Evolutionary conservation across 2,329 filamentous ascomycete genomes (phyloP).

Genomic region (Rutstroemia sp.): DNA sequence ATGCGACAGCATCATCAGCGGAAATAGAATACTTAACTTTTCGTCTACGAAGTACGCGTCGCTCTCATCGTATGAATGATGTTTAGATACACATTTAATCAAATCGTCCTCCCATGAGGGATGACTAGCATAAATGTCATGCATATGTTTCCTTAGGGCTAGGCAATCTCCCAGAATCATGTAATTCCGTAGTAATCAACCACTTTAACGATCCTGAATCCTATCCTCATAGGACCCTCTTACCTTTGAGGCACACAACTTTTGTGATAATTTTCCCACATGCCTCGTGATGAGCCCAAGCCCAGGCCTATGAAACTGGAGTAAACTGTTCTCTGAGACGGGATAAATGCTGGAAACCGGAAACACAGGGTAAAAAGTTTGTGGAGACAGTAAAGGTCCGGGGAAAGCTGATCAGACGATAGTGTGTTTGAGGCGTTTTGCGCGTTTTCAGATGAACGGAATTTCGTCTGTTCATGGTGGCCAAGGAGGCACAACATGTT

Average conservation of each 20-base stretch:
- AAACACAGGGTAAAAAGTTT: not conserved
- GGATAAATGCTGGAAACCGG: not conserved
- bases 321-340: too few species aligned
- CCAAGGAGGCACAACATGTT: too few species aligned
- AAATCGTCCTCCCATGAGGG: not conserved
- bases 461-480: not conserved
- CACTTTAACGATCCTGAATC: not conserved
- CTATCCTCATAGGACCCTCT: not conserved
- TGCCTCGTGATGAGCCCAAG: too few species aligned
- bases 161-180: not conserved
- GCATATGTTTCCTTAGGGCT: not conserved
- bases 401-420: not conserved
- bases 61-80: too few species aligned
- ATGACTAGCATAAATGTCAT: not conserved
- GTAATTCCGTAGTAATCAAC: not conserved
- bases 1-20: too few species aligned
- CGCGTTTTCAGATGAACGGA: not conserved
- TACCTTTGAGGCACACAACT: too few species aligned
- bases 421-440: not conserved
- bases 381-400: not conserved
- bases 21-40: too few species aligned
- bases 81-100: not conserved
- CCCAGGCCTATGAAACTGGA: too few species aligned
- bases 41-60: too few species aligned
- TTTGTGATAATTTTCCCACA: too few species aligned